Conservation (phyloP, 352 stramenopile species). For the Phytophthora ramorum region DNA sequence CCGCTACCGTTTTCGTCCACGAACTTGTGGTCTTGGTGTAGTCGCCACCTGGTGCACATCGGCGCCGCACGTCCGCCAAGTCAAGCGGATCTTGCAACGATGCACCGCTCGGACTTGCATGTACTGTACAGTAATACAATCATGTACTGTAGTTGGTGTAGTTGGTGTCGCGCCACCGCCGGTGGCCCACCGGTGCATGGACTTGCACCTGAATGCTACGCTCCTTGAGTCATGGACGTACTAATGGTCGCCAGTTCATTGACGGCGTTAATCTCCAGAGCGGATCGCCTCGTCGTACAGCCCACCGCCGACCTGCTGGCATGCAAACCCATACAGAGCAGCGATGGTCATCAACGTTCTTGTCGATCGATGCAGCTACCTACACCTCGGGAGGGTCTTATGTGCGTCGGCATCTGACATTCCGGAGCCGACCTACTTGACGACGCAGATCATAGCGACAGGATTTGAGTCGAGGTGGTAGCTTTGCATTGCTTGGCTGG, state of each 20-base stretch:
- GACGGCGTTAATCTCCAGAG: neutral
- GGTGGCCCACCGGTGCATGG: no score
- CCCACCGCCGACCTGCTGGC: neutral
- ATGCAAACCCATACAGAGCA: conserved; percentile 5
- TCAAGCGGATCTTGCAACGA: conserved; percentile 12
- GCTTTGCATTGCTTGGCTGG: neutral
- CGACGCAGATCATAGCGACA: conserved; percentile 22
- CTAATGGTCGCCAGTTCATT: conserved; percentile 5
- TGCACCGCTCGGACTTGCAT: neutral
- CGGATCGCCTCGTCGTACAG: conserved; percentile 15
- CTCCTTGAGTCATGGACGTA: neutral
- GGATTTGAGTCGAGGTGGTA: conserved; percentile 29
- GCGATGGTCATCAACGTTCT: conserved; percentile 13
- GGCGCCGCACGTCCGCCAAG: neutral
- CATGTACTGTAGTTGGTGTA: neutral
- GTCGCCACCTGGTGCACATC: conserved; percentile 30
- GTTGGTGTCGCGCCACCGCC: neutral
- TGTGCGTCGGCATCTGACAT: conserved; percentile 18
- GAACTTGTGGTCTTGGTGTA: conserved; percentile 31
- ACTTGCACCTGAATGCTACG: neutral
- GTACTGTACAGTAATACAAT: neutral
- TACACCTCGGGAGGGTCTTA: conserved; percentile 2
- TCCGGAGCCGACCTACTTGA: conserved; percentile 12
- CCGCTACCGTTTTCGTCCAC: conserved; percentile 12
- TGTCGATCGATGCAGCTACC: neutral